Base-by-base conservation (phyloP, 2,329 filamentous ascomycete species). In the Aspergillus tamarii region DNA sequence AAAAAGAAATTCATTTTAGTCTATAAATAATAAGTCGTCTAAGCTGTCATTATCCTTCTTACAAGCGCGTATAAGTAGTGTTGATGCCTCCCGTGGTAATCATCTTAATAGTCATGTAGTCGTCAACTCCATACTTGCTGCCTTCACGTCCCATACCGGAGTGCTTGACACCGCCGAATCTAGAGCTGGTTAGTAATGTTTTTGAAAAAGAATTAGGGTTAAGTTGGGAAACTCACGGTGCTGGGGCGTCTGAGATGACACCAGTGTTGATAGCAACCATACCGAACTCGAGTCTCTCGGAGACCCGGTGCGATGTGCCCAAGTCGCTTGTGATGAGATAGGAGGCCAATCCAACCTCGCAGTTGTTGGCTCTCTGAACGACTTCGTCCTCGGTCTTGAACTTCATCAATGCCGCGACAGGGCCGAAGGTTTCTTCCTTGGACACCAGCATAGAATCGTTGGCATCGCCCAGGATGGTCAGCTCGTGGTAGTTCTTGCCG, bases 391-490 rank as follows among this genome's bases (percentile, higher is more conserved):
- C 94, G 0, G 89, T 92, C 34, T 90, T 85, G 74, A 97, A 98
- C 45, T 87, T 85, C 81, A 96, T 96, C 9, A 97, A 78, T 0
- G 91, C 93, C 0, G 93, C 94, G 0, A 97, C 89, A 1, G 94
- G 94, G 0, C 94, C 94, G 75, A 98, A 98, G 0, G 93, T 97
- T 82, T 98, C 94, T 78, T 97, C 94, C 3, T 81, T 81, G 2
- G 91, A 88, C 67, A 97, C 86, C 63, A 85, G 84, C 94, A 97
- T 97, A 46, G 92, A 86, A 56, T 84, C 81, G 1, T 86, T 94
- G 87, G 96, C 93, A 67, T 91, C 90, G 14, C 90, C 89, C 63
- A 98, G 87, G 56, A 97, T 90, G 0, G 94, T 97, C 3, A 92
- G 93, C 72, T 93, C 87, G 80, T 90, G 95, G 82, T 95, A 97